phyloP scores from a whole-genome alignment of 208 protist species.

The Trypanosoma conorhini region DNA sequence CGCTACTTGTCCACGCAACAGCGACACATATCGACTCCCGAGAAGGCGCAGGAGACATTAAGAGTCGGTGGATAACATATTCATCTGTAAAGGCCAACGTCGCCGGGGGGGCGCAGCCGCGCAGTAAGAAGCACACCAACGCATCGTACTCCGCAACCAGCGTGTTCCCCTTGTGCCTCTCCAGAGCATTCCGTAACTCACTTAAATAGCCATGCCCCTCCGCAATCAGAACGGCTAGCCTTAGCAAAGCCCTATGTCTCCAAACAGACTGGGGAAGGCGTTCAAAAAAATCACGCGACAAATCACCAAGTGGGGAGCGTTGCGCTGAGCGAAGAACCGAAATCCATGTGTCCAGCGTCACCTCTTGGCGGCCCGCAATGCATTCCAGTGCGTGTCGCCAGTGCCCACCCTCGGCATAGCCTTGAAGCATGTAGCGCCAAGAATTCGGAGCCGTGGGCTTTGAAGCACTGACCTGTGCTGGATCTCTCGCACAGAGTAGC shows the following conservation, averaged over 20 bases:
- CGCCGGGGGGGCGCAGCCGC: not conserved
- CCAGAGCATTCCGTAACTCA: constrained; percentile 7
- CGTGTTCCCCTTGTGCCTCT: constrained; percentile 8
- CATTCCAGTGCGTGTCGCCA: constrained; percentile 25
- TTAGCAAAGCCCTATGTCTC: constrained; percentile 8
- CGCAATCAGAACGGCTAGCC: constrained; percentile 25
- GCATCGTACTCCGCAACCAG: constrained; percentile 11
- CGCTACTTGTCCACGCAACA: constrained; percentile 9
- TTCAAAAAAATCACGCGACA: constrained; percentile 24
- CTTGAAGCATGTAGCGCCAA: constrained; percentile 33
- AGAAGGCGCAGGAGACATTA: constrained; percentile 28
- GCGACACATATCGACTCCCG: not conserved
- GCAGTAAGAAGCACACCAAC: constrained; percentile 26
- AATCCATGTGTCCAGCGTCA: constrained; percentile 12
- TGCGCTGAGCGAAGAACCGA: constrained; percentile 29
- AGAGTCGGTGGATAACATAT: constrained; percentile 30
- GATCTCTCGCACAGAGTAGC: constrained; percentile 22
- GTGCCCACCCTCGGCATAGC: constrained; percentile 31
- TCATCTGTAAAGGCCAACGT: constrained; percentile 18
- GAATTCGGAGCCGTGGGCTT: not conserved
- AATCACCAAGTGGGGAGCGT: constrained; percentile 22
- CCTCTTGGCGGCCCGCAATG: constrained; percentile 1
- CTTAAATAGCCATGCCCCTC: constrained; percentile 28
- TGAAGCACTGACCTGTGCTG: constrained; percentile 2
- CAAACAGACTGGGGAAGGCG: constrained; percentile 19